Base-by-base conservation (phyloP, 768 basidiomycete species). In the Ephemerocybe angulata region DNA sequence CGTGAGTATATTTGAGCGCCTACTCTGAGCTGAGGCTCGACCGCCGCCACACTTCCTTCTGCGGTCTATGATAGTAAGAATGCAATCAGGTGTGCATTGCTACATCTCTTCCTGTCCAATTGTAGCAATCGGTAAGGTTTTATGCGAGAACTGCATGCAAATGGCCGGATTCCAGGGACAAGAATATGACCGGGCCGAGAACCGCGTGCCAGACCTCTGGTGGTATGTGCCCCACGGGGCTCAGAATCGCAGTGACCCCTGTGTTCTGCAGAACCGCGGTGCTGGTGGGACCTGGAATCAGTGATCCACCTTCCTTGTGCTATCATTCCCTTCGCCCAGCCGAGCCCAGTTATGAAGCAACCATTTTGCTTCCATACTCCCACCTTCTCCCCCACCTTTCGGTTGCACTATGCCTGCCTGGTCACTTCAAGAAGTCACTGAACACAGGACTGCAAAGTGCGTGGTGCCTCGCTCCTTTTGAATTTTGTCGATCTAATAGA, bases 391-490 rank as follows among this genome's bases (percentile, higher is more conserved):
- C 38, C 54, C 63, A 65, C 63, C 58, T 64, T 40, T 29, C 53
- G 48, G 24, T 15, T 30, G n/a, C 28, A 60, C 63, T 40, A 77
- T 81, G 68, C 68, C 76, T 55, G 70, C 73, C 35, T 76, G 70
- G 72, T 70, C 76, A 15, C 78, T 87, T 42, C 66, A 80, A 25
- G 78, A 89, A 65, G 78, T 90, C 21, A 76, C 83, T 25, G 64
- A 78, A 48, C 87, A 90, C 67, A 83, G 80, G 61, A 76, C 77
- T 17, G 38, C 69, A 19, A 64, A 71, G 87, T 86, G 55, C 41
- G 31, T 49, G 42, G 22, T 15, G 24, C 13, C 15, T 17, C 25
- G 15, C 27, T 48, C 13, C 25, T 28, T 4, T n/a, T 21, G 24
- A 4, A 27, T 19, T 57, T 48, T 12, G 28, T 21, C 55, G 12